Base-by-base conservation (phyloP, 2,329 filamentous ascomycete species). In the Ceratocystis cubensis region DNA sequence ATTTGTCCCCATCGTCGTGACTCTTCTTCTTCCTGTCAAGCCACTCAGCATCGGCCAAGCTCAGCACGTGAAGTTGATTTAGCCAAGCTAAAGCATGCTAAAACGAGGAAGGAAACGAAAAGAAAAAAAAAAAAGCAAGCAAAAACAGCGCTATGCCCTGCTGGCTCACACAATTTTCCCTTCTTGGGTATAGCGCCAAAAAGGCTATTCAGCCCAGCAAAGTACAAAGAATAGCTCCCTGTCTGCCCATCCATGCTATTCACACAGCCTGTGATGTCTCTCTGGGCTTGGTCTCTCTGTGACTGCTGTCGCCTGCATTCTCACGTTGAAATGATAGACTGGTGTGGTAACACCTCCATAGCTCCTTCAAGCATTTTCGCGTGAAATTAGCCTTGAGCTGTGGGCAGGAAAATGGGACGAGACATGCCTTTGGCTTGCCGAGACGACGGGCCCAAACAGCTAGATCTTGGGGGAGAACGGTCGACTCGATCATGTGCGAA, bases 11-110 rank as follows among this genome's bases (percentile, higher is more conserved):
- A 48, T 48, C 45, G 17, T 48, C 45, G 7, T 22, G 50, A 20
- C 13, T 25, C 10, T 25, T 56, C 22, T 8, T 25, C 50, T 56
- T 15, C 50, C 10, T 41, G 37, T 41, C 37, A 22, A 22, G 46
- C 46, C 46, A 50, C 46, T 50, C n/a, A 57, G 53, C 53, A 28
- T 30, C 25, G 15, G 13, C 20, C 22, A 15, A 57, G 53, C 53
- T 22, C 15, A 57, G 53, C 53, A 57, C 53, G 53, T 57, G 53
- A 57, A 57, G 53, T 30, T 28, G 53, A 57, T 57, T 57, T 57
- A 57, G 53, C 53, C 37, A 41, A 41, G 37, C 37, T 41, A 41
- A 41, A 3, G 37, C 37, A 41, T 3, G 37, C 37, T 41, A 41
- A 41, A 13, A 41, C 13, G 37, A 13, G 37, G 2, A 41, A 41